Evolutionary conservation across 108 stramenopile genomes (phyloP).

Genomic region (Cyclotella distinguenda): DNA sequence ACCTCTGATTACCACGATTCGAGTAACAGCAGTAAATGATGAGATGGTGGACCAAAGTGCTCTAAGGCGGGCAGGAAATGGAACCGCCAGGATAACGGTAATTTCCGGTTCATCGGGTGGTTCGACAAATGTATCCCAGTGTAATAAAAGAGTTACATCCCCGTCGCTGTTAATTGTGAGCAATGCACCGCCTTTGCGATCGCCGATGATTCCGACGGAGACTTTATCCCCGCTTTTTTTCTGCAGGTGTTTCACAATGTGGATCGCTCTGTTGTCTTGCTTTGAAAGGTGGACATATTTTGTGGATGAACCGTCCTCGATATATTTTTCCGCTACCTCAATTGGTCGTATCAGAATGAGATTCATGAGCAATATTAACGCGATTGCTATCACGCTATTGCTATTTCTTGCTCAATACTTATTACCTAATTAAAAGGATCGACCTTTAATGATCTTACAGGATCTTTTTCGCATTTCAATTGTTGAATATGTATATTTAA

Average conservation of each 20-base stretch:
- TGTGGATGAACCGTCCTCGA: background rate
- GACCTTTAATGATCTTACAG: too few relatives aligned
- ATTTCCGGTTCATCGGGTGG: slow-evolving; percentile 24
- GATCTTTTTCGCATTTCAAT: too few relatives aligned
- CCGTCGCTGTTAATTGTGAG: background rate
- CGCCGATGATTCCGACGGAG: slow-evolving; percentile 32
- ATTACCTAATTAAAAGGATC: too few relatives aligned
- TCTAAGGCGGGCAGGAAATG: slow-evolving; percentile 34
- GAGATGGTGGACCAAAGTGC: slow-evolving; percentile 41
- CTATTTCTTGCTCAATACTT: too few relatives aligned
- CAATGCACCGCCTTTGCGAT: slow-evolving; percentile 19
- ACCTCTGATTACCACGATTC: slow-evolving; percentile 25
- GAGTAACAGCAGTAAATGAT: slow-evolving; percentile 28
- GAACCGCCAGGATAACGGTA: slow-evolving; percentile 32
- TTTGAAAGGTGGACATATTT: background rate
- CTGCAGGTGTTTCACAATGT: slow-evolving; percentile 24
- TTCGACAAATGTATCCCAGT: background rate
- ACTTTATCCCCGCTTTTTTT: slow-evolving; percentile 38
- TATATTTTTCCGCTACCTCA: background rate
- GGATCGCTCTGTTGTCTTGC: slow-evolving; percentile 33
- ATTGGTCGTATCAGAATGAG: slow-evolving; percentile 10
- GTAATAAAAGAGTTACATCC: background rate
- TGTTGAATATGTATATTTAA: too few relatives aligned
- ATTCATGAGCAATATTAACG: background rate
- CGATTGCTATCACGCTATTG: too few relatives aligned